phyloP scores from a whole-genome alignment of 805 yeast genomes.

The Isabelozyma heimii region DNA sequence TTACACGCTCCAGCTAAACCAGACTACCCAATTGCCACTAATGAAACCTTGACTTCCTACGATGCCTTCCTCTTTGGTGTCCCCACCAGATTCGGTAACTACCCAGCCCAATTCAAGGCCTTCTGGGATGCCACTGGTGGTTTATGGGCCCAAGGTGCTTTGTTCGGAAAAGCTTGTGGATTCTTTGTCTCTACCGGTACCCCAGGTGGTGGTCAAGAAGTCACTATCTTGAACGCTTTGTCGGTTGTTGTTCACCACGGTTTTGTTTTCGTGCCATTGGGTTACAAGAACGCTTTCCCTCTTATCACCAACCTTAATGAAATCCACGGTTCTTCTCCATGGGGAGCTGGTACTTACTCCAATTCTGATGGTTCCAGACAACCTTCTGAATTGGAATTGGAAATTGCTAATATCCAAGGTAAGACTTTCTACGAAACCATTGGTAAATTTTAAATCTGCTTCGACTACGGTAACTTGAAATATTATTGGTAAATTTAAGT shows the following conservation, averaged over 20 bases:
- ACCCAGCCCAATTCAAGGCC: slow-evolving; percentile 74
- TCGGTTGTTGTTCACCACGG: slow-evolving; percentile 78
- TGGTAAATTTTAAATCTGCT: slow-evolving; percentile 17
- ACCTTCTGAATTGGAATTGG: slow-evolving; percentile 62
- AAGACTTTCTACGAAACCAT: slow-evolving; percentile 44
- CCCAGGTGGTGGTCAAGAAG: slow-evolving; percentile 82
- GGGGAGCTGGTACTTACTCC: slow-evolving; percentile 84
- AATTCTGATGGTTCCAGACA: slow-evolving; percentile 75
- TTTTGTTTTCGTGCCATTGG: slow-evolving; percentile 75
- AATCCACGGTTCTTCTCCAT: slow-evolving; percentile 77
- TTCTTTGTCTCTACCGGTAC: slow-evolving; percentile 73
- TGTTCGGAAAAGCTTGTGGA: slow-evolving; percentile 73
- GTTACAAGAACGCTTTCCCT: slow-evolving; percentile 58
- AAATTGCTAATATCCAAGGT: slow-evolving; percentile 68
- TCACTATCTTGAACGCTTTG: slow-evolving; percentile 61
- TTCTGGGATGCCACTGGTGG: slow-evolving; percentile 80
- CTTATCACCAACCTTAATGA: slow-evolving; percentile 56
- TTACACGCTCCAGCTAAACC: slow-evolving; percentile 60
- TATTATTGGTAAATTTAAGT: background rate
- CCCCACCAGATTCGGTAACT: slow-evolving; percentile 82
- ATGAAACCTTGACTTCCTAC: slow-evolving; percentile 55
- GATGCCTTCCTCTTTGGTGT: slow-evolving; percentile 84
- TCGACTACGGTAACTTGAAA: too few species aligned
- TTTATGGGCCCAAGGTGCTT: slow-evolving; percentile 72
- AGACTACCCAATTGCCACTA: slow-evolving; percentile 57